These are phyloP conservation scores for Chalciporus piperatoides DNA, from an alignment of 1,284 basidiomycete species.

Conservation along the genomic window DNA sequence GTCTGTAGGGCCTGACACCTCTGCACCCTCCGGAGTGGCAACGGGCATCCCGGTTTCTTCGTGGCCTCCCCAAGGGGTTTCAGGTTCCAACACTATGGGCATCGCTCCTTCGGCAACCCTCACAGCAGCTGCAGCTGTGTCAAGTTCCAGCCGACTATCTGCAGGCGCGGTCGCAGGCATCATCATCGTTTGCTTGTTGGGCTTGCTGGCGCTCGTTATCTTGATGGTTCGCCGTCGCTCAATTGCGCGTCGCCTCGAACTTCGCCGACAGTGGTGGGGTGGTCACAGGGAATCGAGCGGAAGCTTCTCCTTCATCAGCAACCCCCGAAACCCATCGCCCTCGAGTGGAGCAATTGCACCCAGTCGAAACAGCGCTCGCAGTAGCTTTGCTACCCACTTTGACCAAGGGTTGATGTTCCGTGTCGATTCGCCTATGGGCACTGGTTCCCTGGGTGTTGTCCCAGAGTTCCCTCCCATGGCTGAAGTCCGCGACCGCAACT, in stretches of 20 bases:
- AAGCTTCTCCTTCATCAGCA: slow-evolving; percentile 4
- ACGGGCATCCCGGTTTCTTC: background rate
- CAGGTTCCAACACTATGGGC: background rate
- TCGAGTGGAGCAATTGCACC: background rate
- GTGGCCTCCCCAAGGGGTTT: background rate
- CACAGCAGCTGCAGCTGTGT: slow-evolving; percentile 3
- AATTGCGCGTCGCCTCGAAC: slow-evolving; percentile 28
- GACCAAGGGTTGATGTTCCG: slow-evolving; percentile 33
- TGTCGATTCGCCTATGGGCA: slow-evolving; percentile 9
- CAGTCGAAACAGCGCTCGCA: slow-evolving; percentile 32
- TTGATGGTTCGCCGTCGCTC: slow-evolving; percentile 35
- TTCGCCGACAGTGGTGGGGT: slow-evolving; percentile 31
- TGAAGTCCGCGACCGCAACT: slow-evolving; percentile 39
- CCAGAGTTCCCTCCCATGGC: slow-evolving; percentile 45
- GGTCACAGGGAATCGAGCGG: slow-evolving; percentile 1
- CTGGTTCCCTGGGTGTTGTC: slow-evolving; percentile 10
- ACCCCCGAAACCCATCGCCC: slow-evolving; percentile 1
- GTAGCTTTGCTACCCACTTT: slow-evolving; percentile 46
- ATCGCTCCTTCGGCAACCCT: slow-evolving; percentile 5
- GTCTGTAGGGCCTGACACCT: background rate
- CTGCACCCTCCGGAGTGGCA: background rate
- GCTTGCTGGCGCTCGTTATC: slow-evolving; percentile 23
- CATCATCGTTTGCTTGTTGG: slow-evolving; percentile 24
- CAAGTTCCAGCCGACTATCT: slow-evolving; percentile 21
- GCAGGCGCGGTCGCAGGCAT: slow-evolving; percentile 31